Evolutionary conservation across 2,329 filamentous ascomycete genomes (phyloP).

Genomic region (Emmonsia crescens): DNA sequence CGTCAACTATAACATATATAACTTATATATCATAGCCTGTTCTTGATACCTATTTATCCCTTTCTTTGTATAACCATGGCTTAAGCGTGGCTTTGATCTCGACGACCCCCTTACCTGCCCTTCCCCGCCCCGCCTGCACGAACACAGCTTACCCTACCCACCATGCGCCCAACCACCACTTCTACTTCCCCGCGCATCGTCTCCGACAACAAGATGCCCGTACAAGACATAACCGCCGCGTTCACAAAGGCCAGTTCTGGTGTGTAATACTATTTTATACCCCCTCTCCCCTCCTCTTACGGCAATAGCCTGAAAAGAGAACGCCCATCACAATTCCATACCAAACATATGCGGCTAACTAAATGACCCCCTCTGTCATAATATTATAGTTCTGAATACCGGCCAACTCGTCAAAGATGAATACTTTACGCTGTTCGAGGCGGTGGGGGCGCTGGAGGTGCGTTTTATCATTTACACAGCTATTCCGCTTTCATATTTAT

Average conservation of each 20-base stretch:
- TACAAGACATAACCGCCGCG: slow-evolving; percentile 45
- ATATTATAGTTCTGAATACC: slow-evolving; percentile 52
- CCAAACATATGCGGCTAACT: background rate
- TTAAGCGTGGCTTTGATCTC: background rate
- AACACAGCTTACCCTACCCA: background rate
- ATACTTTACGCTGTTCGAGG: slow-evolving; percentile 85
- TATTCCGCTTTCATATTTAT: background rate
- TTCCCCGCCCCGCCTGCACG: background rate
- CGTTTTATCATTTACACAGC: slow-evolving; percentile 13
- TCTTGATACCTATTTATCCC: background rate
- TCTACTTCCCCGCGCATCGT: slow-evolving; percentile 7
- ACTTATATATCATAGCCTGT: background rate
- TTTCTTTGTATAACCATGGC: background rate
- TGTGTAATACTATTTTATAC: slow-evolving; percentile 22
- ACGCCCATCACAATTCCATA: background rate
- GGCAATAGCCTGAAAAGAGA: background rate
- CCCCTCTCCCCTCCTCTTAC: background rate
- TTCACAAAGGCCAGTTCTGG: slow-evolving; percentile 44
- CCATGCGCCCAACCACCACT: background rate
- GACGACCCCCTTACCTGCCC: background rate
- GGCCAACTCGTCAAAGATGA: slow-evolving; percentile 91
- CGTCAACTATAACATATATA: background rate
- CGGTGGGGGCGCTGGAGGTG: slow-evolving; percentile 64
- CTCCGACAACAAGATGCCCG: slow-evolving; percentile 27
- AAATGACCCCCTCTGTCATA: background rate